phyloP scores from a whole-genome alignment of 2,329 filamentous ascomycete genomes.

The Botrytis squamosa region DNA sequence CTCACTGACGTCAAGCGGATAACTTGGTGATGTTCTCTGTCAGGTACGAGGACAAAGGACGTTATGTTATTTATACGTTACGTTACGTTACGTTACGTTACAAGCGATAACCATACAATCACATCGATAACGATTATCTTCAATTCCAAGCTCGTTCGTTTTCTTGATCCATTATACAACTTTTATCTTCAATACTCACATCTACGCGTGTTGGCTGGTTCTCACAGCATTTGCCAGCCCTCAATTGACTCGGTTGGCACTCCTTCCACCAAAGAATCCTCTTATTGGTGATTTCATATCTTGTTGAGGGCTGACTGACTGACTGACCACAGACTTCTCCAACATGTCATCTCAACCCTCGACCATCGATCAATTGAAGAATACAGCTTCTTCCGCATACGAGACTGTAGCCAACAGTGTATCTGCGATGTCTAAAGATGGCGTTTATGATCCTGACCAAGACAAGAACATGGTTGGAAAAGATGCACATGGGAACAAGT shows the following conservation, averaged over 20 bases:
- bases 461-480: constrained; percentile 26
- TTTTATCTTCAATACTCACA: background rate
- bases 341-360: constrained; percentile 33
- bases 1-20: constrained; percentile 12
- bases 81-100: background rate
- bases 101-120: background rate
- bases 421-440: constrained; percentile 13
- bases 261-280: background rate
- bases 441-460: constrained; percentile 24
- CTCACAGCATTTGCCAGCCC: background rate
- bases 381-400: constrained; percentile 24
- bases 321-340: background rate
- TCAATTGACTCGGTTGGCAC: background rate
- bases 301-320: background rate
- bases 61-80: background rate
- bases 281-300: background rate
- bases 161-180: background rate
- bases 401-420: constrained; percentile 23
- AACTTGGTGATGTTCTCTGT: background rate
- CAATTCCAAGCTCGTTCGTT: background rate
- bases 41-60: background rate
- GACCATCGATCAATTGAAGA: constrained; percentile 29
- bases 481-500: constrained; percentile 29
- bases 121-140: background rate
- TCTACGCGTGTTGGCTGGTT: background rate